Base-by-base conservation (phyloP, 2,329 filamentous ascomycete species). In the Nakataea oryzae region DNA sequence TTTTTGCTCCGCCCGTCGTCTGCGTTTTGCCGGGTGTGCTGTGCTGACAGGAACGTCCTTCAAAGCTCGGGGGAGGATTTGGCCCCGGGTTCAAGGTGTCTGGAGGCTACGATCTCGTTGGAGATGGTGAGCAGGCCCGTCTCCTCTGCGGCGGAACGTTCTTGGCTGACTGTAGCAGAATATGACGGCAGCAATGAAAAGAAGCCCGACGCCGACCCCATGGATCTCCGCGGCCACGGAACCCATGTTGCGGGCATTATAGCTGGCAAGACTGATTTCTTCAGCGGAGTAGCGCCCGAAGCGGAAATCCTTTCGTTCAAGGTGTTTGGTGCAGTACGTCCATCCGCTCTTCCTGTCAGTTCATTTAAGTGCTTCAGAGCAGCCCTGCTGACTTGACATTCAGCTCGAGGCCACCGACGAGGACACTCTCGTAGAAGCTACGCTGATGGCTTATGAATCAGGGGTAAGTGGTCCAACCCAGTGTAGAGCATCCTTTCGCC, bases 381-480 rank as follows among this genome's bases (percentile, higher is more conserved):
- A 24, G 24, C 41, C 57, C 55, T 3, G 3, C 14, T 2, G 8
- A 17, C 34, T 14, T n/a, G n/a, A 5, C 24, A 41, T 12, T 12
- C 9, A 59, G 58, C 17, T 59, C 21, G 58, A 59, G 26, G 65
- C 65, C 14, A 71, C 69, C 3, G 65, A 69, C 59, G 68, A 71
- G 27, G 72, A 69, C 56, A 69, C 67, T 11, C 58, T 75, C 27
- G 73, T 76, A 9, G 72, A 72, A 7, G 71, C 70, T 1, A 75
- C 74, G 61, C 67, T 76, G 7, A 63, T 62, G 54, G 75, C 74
- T 2, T 74, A 72, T 59, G 66, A 70, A 7, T 70, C 73, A 27
- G 73, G 71, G 1, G 72, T 65, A 3, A 17, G 70, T 50, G 2
- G 9, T 3, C 21, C 21, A n/a, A n/a, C n/a, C n/a, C n/a, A n/a